Conservation (phyloP, 2,329 filamentous ascomycete species). For the Colletotrichum eremochloae region DNA sequence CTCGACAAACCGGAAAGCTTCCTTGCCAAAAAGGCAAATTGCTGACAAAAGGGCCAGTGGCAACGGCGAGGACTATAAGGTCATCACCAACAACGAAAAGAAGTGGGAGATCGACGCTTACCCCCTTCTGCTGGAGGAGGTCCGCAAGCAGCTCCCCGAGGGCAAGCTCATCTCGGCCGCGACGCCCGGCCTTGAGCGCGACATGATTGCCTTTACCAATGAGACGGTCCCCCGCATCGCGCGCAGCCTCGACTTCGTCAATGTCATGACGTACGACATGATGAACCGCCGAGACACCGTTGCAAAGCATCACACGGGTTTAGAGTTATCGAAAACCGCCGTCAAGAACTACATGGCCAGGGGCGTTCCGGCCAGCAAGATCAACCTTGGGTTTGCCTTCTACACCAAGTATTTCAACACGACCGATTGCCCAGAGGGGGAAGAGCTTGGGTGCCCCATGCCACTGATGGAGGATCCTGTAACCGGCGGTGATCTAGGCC, state of each 20-base stretch:
- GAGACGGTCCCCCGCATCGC: slow-evolving; percentile 71
- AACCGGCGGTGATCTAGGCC: slow-evolving; percentile 70
- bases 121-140: slow-evolving; percentile 69
- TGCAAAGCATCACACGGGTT: slow-evolving; percentile 76
- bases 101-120: slow-evolving; percentile 73
- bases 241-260: slow-evolving; percentile 74
- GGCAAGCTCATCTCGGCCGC: slow-evolving; percentile 76
- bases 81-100: slow-evolving; percentile 71
- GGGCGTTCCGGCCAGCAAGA: slow-evolving; percentile 63
- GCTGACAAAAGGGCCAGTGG: slow-evolving; percentile 56
- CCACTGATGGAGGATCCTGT: slow-evolving; percentile 68
- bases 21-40: not conserved
- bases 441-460: slow-evolving; percentile 68
- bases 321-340: slow-evolving; percentile 65
- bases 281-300: slow-evolving; percentile 76
- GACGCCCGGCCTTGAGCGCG: slow-evolving; percentile 72
- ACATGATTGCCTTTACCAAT: slow-evolving; percentile 76
- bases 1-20: not conserved
- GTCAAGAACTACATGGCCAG: slow-evolving; percentile 71
- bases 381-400: slow-evolving; percentile 76
- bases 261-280: slow-evolving; percentile 78
- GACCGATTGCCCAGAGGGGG: slow-evolving; percentile 54
- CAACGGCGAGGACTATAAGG: slow-evolving; percentile 79
- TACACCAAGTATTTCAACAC: slow-evolving; percentile 76
- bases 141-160: slow-evolving; percentile 69